phyloP scores from a whole-genome alignment of 2,329 filamentous ascomycete genomes.

The Cyphellophora attinorum region DNA sequence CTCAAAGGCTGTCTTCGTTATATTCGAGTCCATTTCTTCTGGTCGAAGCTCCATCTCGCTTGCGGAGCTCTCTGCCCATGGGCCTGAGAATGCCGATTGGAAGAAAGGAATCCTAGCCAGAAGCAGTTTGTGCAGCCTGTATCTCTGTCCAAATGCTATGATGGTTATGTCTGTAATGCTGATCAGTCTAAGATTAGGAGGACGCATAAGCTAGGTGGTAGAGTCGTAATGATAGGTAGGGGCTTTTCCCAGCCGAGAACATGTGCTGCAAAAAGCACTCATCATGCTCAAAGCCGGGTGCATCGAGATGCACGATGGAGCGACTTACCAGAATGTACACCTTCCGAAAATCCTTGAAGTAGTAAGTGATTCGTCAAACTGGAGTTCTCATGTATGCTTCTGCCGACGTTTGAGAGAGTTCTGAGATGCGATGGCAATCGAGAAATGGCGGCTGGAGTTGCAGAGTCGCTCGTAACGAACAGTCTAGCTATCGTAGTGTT shows the following conservation, averaged over 20 bases:
- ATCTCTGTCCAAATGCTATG: slow-evolving; percentile 41
- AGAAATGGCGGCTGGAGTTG: slow-evolving; percentile 17
- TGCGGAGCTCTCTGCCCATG: slow-evolving; percentile 45
- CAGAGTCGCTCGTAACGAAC: slow-evolving; percentile 17
- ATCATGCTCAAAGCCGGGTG: too few relatives aligned
- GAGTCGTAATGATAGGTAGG: too few relatives aligned
- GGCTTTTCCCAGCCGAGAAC: too few relatives aligned
- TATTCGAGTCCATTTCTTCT: slow-evolving; percentile 44
- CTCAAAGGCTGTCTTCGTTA: slow-evolving; percentile 44
- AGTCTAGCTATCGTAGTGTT: slow-evolving; percentile 18
- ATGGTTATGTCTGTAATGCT: slow-evolving; percentile 47
- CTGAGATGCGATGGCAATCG: slow-evolving; percentile 20
- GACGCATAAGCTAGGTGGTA: too few relatives aligned
- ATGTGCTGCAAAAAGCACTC: too few relatives aligned
- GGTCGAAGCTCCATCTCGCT: slow-evolving; percentile 44
- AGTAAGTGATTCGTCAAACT: slow-evolving; percentile 43
- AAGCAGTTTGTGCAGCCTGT: slow-evolving; percentile 44
- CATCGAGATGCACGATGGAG: too few relatives aligned
- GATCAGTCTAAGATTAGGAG: too few relatives aligned
- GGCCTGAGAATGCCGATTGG: slow-evolving; percentile 42
- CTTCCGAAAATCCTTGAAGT: slow-evolving; percentile 40
- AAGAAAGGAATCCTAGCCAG: slow-evolving; percentile 50
- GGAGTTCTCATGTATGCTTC: slow-evolving; percentile 24
- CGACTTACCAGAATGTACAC: slow-evolving; percentile 44
- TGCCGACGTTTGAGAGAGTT: slow-evolving; percentile 15